Evolutionary conservation across 2,329 filamentous ascomycete genomes (phyloP).

Genomic region (Cordyceps javanica): DNA sequence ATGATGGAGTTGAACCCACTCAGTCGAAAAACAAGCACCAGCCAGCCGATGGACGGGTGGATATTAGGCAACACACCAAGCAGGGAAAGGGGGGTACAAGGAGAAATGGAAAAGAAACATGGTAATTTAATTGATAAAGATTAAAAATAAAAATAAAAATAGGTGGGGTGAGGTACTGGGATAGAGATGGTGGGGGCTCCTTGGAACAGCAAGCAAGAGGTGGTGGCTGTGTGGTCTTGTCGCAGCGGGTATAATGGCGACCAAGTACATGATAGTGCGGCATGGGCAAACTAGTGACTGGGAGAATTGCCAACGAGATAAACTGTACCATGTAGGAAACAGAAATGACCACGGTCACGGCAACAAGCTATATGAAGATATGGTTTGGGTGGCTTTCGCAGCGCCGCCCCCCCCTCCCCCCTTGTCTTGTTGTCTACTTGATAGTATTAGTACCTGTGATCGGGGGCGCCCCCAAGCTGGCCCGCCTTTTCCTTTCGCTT

Average conservation of each 20-base stretch:
- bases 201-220: background rate
- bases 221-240: conserved; percentile 1
- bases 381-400: too few species aligned
- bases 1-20: background rate
- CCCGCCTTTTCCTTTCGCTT: too few species aligned
- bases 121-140: background rate
- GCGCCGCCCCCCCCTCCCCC: too few species aligned
- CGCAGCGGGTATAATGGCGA: background rate
- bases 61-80: background rate
- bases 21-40: conserved; percentile 9
- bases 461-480: too few species aligned
- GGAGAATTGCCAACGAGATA: too few species aligned
- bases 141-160: background rate
- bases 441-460: too few species aligned
- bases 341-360: too few species aligned
- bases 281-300: too few species aligned
- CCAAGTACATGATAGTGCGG: background rate
- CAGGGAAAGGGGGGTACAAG: background rate
- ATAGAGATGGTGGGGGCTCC: too few species aligned
- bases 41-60: conserved; percentile 9
- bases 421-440: too few species aligned
- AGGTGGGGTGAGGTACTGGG: background rate
- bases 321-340: too few species aligned
- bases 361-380: too few species aligned
- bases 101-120: background rate